These are phyloP conservation scores for Plenodomus biglobosus DNA, from an alignment of 2,329 filamentous ascomycete genomes.

Conservation along the genomic window DNA sequence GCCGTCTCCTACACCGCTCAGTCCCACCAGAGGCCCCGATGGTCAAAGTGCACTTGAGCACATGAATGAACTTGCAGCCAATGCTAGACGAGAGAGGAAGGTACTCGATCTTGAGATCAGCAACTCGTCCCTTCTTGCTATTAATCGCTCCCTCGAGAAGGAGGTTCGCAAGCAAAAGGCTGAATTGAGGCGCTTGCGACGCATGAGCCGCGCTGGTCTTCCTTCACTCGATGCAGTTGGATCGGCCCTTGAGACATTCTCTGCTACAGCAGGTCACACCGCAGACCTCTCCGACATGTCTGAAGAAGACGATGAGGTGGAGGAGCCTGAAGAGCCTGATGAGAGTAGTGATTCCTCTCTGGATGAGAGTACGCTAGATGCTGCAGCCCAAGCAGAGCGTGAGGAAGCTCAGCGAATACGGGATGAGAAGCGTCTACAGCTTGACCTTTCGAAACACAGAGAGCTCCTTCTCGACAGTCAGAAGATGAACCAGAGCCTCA, in stretches of 20 bases:
- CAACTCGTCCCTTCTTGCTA: slow-evolving; percentile 90
- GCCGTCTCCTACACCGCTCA: slow-evolving; percentile 47
- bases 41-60: slow-evolving; percentile 56
- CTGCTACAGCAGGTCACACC: slow-evolving; percentile 37
- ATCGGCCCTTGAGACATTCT: slow-evolving; percentile 49
- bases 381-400: slow-evolving; percentile 45
- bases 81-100: slow-evolving; percentile 87
- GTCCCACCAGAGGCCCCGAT: slow-evolving; percentile 60
- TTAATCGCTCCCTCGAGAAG: slow-evolving; percentile 88
- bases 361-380: slow-evolving; percentile 53
- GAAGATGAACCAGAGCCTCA: slow-evolving; percentile 93
- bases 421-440: slow-evolving; percentile 80
- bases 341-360: slow-evolving; percentile 53
- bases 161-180: slow-evolving; percentile 89
- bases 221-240: slow-evolving; percentile 62
- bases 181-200: slow-evolving; percentile 80
- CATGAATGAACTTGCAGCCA: slow-evolving; percentile 77
- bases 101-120: slow-evolving; percentile 95
- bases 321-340: slow-evolving; percentile 48
- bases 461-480: slow-evolving; percentile 87
- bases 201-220: slow-evolving; percentile 79
- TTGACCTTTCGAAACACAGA: slow-evolving; percentile 86
- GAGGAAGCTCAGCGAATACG: slow-evolving; percentile 61
- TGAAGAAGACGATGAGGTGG: slow-evolving; percentile 41
- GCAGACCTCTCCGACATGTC: slow-evolving; percentile 43